Conservation (phyloP, 2,329 filamentous ascomycete genomes). For the Cordyceps fumosorosea region DNA sequence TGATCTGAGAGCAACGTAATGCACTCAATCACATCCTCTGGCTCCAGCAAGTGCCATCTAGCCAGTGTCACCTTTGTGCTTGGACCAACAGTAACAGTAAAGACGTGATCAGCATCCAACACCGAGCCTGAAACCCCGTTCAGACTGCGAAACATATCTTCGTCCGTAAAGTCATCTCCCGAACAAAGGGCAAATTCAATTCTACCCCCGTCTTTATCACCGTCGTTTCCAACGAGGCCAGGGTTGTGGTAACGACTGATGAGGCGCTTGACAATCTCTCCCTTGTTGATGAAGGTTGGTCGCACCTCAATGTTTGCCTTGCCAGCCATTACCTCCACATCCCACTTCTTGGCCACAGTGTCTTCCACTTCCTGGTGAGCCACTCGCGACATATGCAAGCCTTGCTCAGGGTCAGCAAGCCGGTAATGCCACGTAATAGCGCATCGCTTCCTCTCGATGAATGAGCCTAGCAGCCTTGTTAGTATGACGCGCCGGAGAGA, state of each 20-base stretch:
- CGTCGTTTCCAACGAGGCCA: constrained; percentile 38
- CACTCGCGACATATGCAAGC: constrained; percentile 69
- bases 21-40: constrained; percentile 74
- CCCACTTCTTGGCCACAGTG: constrained; percentile 71
- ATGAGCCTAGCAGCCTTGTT: constrained; percentile 55
- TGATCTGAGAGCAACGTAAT: constrained; percentile 49
- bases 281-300: constrained; percentile 97
- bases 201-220: constrained; percentile 38
- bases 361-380: constrained; percentile 76
- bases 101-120: constrained; percentile 59
- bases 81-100: constrained; percentile 85
- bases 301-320: constrained; percentile 96
- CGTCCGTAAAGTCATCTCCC: constrained; percentile 95
- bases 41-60: constrained; percentile 83
- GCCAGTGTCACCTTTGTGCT: constrained; percentile 89
- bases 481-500: neutral
- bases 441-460: constrained; percentile 90
- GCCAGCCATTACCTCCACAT: constrained; percentile 93
- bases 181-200: constrained; percentile 85
- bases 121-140: constrained; percentile 50
- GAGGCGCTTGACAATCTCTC: constrained; percentile 82
- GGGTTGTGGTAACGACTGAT: constrained; percentile 62
- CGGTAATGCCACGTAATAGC: constrained; percentile 97
- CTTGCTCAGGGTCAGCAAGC: constrained; percentile 79
- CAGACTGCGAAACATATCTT: constrained; percentile 90